Conservation (phyloP, 768 basidiomycete species). For the Austroboletus eburneus region DNA sequence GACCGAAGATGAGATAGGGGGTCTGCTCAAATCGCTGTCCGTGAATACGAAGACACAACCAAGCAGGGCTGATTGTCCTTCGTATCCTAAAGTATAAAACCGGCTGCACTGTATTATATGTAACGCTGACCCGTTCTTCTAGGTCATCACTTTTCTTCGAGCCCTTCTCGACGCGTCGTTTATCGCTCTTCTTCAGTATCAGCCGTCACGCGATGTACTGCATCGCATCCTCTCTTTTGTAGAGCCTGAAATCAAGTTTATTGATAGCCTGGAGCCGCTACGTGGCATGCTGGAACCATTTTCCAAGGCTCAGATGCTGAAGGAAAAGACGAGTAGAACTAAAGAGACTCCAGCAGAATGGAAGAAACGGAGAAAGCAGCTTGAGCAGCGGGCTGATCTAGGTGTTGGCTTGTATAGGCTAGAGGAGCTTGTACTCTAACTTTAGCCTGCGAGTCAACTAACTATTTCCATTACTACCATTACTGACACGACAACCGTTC, state of each 20-base stretch:
- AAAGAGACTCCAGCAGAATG: constrained; percentile 40
- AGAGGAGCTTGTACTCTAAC: constrained; percentile 61
- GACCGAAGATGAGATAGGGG: constrained; percentile 21
- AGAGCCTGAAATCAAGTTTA: constrained; percentile 49
- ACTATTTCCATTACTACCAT: too few species aligned
- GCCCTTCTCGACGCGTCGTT: constrained; percentile 69
- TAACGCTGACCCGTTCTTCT: constrained; percentile 33
- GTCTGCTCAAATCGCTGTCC: constrained; percentile 20
- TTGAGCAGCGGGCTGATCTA: constrained; percentile 48
- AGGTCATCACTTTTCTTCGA: constrained; percentile 62
- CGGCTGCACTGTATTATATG: constrained; percentile 32
- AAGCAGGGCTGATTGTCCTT: constrained; percentile 15
- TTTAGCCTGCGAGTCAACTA: too few species aligned
- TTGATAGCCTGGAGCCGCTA: constrained; percentile 50
- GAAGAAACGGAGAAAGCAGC: constrained; percentile 50
- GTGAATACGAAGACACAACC: constrained; percentile 13
- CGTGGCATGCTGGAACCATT: constrained; percentile 64
- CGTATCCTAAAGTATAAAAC: constrained; percentile 37
- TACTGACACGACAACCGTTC: neutral
- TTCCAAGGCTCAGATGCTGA: constrained; percentile 48
- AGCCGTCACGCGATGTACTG: constrained; percentile 54
- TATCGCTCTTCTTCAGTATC: constrained; percentile 60
- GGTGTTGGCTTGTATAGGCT: constrained; percentile 65
- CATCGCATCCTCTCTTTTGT: constrained; percentile 46
- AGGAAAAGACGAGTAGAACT: constrained; percentile 35